A percentile compares a stretch with the other conserved stretches of the same genome.
phyloP scores from a whole-genome alignment of 2,329 filamentous ascomycete species.

The Hysterium pulicare region DNA sequence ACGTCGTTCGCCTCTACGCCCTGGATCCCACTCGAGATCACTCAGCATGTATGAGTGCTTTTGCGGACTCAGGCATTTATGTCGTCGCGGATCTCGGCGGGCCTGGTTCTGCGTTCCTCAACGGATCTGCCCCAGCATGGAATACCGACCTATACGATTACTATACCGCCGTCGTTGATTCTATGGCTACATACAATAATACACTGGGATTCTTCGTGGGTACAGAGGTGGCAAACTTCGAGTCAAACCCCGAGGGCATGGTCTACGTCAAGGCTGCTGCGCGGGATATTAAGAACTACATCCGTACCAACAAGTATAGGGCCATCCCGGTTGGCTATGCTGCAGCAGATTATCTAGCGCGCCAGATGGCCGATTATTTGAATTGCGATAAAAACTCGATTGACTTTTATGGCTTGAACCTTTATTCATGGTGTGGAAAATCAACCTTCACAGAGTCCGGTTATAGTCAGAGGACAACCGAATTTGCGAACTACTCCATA shows the following conservation, averaged over 20 bases:
- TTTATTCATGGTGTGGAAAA: background rate
- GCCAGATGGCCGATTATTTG: constrained; percentile 3
- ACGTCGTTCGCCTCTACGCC: background rate
- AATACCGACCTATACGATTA: background rate
- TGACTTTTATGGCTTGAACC: background rate
- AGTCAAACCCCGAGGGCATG: background rate
- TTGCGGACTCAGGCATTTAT: constrained; percentile 85
- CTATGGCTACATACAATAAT: background rate
- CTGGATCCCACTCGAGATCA: constrained; percentile 54
- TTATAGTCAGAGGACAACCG: background rate
- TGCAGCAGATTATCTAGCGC: background rate
- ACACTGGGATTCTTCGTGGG: constrained; percentile 2
- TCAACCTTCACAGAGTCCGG: background rate
- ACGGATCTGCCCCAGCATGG: too few relatives aligned
- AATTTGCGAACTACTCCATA: background rate
- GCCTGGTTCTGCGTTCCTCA: too few relatives aligned
- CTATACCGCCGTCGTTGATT: too few relatives aligned
- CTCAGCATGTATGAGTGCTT: constrained; percentile 74
- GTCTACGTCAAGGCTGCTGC: background rate
- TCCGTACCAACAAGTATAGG: background rate
- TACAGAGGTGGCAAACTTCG: background rate
- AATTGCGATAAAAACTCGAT: background rate
- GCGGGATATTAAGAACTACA: constrained; percentile 4
- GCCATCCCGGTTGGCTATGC: constrained; percentile 1
- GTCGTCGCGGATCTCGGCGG: constrained; percentile 75